phyloP scores from a whole-genome alignment of 495 filamentous ascomycete species.

The Lophiotrema nucula region DNA sequence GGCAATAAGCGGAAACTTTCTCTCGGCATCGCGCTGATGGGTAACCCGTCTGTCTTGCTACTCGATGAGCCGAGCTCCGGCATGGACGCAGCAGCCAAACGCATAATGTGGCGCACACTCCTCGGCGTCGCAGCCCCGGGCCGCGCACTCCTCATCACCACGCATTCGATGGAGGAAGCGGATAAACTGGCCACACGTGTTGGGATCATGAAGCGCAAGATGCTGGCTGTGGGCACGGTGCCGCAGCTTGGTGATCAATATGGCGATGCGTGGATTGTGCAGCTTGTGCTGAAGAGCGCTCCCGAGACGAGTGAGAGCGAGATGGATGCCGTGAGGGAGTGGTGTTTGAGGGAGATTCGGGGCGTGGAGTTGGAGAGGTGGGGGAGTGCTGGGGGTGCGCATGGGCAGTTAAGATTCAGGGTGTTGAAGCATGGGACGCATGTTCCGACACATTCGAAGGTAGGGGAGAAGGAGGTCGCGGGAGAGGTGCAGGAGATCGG shows the following conservation, averaged over 20 bases:
- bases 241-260: constrained; percentile 57
- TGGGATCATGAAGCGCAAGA: constrained; percentile 66
- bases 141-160: constrained; percentile 44
- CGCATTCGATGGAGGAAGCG: constrained; percentile 79
- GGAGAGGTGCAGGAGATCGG: not conserved
- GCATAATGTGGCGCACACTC: constrained; percentile 37
- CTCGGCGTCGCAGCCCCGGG: constrained; percentile 27
- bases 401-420: constrained; percentile 78
- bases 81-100: constrained; percentile 36
- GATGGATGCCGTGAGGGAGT: constrained; percentile 60
- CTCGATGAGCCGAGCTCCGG: constrained; percentile 52
- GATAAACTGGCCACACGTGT: constrained; percentile 68
- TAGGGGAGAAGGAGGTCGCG: constrained; percentile 21
- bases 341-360: constrained; percentile 53
- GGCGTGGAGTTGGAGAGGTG: constrained; percentile 60
- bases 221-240: constrained; percentile 68
- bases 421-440: constrained; percentile 45
- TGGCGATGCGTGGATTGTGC: constrained; percentile 63
- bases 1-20: constrained; percentile 73
- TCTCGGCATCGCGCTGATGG: constrained; percentile 74
- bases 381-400: constrained; percentile 35
- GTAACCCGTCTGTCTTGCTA: constrained; percentile 68
- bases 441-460: not conserved
- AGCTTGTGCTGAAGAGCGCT: constrained; percentile 70
- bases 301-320: constrained; percentile 65